These are phyloP conservation scores for Verbascum thapsus DNA, from an alignment of 257 asterid genomes.

Conservation along the genomic window DNA sequence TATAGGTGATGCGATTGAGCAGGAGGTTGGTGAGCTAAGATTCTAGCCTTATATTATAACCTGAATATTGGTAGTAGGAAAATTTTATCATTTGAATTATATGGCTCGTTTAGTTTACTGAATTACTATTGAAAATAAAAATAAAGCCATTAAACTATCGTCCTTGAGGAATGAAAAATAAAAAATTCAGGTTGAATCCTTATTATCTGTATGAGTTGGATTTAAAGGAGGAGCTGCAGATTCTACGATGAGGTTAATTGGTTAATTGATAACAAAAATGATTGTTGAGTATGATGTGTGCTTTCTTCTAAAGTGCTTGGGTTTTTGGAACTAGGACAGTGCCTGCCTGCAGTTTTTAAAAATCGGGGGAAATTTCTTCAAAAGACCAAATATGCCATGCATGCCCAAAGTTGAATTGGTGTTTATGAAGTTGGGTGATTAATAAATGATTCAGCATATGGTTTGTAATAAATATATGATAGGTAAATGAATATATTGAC, in stretches of 20 bases:
- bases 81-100: neutral
- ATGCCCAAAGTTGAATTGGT: too few species aligned
- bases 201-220: neutral
- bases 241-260: conserved; percentile 18
- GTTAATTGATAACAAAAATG: conserved; percentile 15
- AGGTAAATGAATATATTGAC: too few species aligned
- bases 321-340: too few species aligned
- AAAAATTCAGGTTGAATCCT: conserved; percentile 3
- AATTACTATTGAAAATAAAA: conserved; percentile 4
- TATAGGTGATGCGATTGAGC: conserved; percentile 85
- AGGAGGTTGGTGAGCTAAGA: conserved; percentile 65
- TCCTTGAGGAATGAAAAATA: conserved; percentile 2
- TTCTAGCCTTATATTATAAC: conserved; percentile 3
- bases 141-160: conserved; percentile 10
- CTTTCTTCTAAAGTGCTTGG: neutral
- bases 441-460: too few species aligned
- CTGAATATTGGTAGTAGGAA: conserved; percentile 3
- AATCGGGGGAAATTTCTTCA: too few species aligned
- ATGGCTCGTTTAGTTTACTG: conserved; percentile 26
- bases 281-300: neutral
- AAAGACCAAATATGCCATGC: too few species aligned
- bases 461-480: too few species aligned
- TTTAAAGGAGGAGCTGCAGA: neutral
- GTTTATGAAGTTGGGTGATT: too few species aligned
- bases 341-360: too few species aligned